Base-by-base conservation (phyloP, 1,139 yeast genomes). In the Magnusiomyces suaveolens region DNA sequence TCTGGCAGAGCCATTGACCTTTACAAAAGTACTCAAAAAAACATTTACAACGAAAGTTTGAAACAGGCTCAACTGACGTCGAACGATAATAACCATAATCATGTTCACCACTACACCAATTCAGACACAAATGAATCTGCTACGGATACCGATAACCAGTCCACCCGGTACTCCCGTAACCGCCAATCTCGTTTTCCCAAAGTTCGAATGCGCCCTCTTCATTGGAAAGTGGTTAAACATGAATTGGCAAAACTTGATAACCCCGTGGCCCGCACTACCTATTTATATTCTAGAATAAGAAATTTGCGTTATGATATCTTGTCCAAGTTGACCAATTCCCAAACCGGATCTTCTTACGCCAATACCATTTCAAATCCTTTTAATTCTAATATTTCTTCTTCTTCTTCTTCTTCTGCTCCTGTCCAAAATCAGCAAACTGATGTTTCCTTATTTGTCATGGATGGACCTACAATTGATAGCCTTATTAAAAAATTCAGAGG, bases 241-340 rank as follows among this genome's bases (percentile, higher is more conserved):
- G 55, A 51, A 29, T 48, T 59, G 43, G 43, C 41, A 12, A 49
- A 48, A 16, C 54, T 58, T 1, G 62, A 59, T 46, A 54, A 58
- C 46, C 59, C 60, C 8, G 49, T 59, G 2, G 41, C 53, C 2
- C 53, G 62, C 8, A 59, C 59, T 46, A 33, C 52, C 24, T 48
- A 52, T 29, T 41, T 58, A 25, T 60, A 59, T 43, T 51, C 50
- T 18, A 54, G 48, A 25, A 46, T 59, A 18, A 14, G 43, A 3
- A 12, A 14, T 23, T 24, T 47, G 32, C 50, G 50, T 33, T n/a
- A 25, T 23, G 26, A 43, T 47, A 26, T 29, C 20, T 20, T 23
- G 24, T 23, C 48, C 21, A 43, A 50, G 24, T 25, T 32, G 14
- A n/a, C 46, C 1, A 29, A 14, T 39, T 21, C 36, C 29, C 24